phyloP scores from a whole-genome alignment of 1,284 basidiomycete species.

The Ceratobasidium sp. region DNA sequence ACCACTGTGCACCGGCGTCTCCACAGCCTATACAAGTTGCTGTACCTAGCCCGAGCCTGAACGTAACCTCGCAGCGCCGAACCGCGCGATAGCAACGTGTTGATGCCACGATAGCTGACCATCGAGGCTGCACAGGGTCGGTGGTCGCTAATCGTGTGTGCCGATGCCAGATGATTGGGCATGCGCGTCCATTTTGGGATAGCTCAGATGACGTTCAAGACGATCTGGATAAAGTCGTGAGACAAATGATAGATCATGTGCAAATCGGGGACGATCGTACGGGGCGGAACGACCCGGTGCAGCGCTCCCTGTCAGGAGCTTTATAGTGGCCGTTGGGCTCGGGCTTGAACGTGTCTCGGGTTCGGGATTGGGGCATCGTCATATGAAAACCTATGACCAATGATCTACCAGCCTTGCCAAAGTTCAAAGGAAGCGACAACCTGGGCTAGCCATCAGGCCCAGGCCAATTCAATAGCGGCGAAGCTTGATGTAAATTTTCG shows the following conservation, averaged over 20 bases:
- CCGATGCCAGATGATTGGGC: conserved; percentile 11
- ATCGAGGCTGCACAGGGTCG: conserved; percentile 18
- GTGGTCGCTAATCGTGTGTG: conserved; percentile 5
- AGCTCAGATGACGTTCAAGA: neutral
- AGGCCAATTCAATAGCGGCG: neutral
- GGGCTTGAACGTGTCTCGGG: conserved; percentile 1
- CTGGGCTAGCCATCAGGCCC: neutral
- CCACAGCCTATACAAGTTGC: neutral
- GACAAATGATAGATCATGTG: conserved; percentile 11
- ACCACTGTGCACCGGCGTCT: conserved; percentile 5
- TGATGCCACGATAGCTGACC: conserved; percentile 26
- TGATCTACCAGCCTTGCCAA: neutral
- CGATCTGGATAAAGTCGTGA: conserved; percentile 4
- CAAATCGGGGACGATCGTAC: conserved; percentile 12
- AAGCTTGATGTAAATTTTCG: neutral
- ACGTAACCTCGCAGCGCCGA: conserved; percentile 6
- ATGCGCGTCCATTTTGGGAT: conserved; percentile 8
- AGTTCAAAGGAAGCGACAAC: neutral
- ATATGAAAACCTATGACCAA: neutral
- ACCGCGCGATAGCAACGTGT: conserved; percentile 31
- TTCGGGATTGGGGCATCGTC: neutral
- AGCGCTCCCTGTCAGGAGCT: neutral
- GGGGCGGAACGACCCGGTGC: conserved; percentile 4
- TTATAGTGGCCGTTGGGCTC: neutral
- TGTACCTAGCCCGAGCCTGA: neutral